Evolutionary conservation across 2,329 filamentous ascomycete genomes (phyloP).

Genomic region (Diaporthe sp.): DNA sequence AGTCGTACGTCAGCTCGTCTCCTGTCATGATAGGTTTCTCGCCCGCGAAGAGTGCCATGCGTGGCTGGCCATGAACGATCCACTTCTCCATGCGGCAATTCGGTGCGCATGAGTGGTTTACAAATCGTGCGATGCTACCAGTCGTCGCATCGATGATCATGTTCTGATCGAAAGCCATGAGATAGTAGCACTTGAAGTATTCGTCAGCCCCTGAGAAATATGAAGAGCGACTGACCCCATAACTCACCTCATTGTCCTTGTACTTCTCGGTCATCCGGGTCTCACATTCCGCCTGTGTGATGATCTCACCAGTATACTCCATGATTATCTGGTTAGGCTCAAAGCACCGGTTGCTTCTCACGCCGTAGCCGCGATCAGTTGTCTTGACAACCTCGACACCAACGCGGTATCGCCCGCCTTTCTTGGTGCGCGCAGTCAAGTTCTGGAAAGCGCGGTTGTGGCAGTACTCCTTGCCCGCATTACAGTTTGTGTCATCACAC

Average conservation of each 20-base stretch:
- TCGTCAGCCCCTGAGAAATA: neutral
- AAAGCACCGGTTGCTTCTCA: conserved; percentile 91
- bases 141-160: conserved; percentile 98
- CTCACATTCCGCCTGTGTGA: conserved; percentile 94
- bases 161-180: conserved; percentile 98
- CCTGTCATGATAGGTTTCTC: conserved; percentile 92
- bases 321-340: conserved; percentile 94
- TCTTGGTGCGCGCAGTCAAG: conserved; percentile 79
- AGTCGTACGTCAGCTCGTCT: conserved; percentile 96
- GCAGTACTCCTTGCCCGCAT: conserved; percentile 78
- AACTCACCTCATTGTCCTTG: conserved; percentile 87
- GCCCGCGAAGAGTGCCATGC: conserved; percentile 97
- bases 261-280: conserved; percentile 93
- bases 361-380: conserved; percentile 86
- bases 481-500: conserved; percentile 92
- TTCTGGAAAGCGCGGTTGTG: conserved; percentile 90
- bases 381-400: conserved; percentile 98
- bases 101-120: conserved; percentile 96
- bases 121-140: conserved; percentile 95
- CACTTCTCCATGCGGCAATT: conserved; percentile 99
- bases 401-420: conserved; percentile 87
- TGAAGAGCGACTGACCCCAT: neutral
- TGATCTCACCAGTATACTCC: conserved; percentile 98
- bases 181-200: conserved; percentile 83
- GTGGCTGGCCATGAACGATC: conserved; percentile 92